Evolutionary conservation across 2,329 filamentous ascomycete genomes (phyloP), one percentile per base, ranked within the genome.

Genomic region (Anthostomella pinea): DNA sequence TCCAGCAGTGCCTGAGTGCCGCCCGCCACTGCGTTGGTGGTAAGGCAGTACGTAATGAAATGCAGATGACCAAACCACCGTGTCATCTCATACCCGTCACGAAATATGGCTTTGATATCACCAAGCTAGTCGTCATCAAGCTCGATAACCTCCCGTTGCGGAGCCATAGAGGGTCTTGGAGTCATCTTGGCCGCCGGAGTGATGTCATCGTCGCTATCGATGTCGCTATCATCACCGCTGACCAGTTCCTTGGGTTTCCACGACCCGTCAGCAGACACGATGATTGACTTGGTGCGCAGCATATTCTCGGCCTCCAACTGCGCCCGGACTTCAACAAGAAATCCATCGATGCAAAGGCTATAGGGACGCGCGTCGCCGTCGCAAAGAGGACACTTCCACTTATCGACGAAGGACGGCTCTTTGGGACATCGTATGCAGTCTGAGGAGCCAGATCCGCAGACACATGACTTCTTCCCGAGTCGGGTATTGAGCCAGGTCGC

Each of bases 331-430:
- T 75, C 63, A 9, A 71, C 56, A 28, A 96, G 68, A 56, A 89
- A 96, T 2, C 76, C 76, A 53, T 97, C 90, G 5, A 91, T 67
- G 2, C 79, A 61, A 1, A 97, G 72, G 42, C 68, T 76, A 16
- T 71, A 68, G 0, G 91, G 93, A 10, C 90, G 76, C 8, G 85
- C 88, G 59, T 96, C 90, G 20, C 66, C 68, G 17, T 72, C 70
- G 60, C 91, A 97, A 19, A 95, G 79, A 0, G 93, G 93, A 52
- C 93, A 98, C 45, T 77, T 83, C 89, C 90, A 96, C 34, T 78
- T 77, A 53, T 93, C 87, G 1, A 77, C 68, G 36, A 74, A 64
- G 2, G 70, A 72, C 7, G 76, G 78, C 48, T 81, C 72, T 28
- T 50, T 56, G 8, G 54, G 51, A 48, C 67, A 72, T 1, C 22